Base-by-base conservation (phyloP, 805 yeast species). In the Starmerella apicola region DNA sequence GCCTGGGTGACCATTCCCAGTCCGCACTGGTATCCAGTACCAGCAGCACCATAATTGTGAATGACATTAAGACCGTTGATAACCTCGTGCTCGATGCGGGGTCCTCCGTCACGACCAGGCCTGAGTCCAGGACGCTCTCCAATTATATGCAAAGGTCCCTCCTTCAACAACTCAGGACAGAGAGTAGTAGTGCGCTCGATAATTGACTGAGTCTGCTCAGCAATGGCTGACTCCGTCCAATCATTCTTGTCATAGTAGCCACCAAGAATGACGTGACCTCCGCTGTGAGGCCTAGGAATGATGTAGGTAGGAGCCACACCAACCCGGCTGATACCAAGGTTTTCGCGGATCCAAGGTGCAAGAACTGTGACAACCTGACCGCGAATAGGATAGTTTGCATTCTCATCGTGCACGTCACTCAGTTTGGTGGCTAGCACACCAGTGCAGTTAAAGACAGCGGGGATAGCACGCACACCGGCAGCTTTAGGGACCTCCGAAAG, bases 1-100 rank as follows among this genome's bases (percentile, higher is more conserved):
- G 65, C 67, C 20, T 53, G 56, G 22, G 56, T 70, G 67, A 81
- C 74, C 55, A 74, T 66, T 1, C 84, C 86, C 44, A 68, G 71
- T 3, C 82, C 77, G 3, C 78, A 68, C 61, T 82, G 93, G 57
- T 72, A 80, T 0, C 91, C 91, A 19, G 81, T 73, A 23, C 84
- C 84, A 7, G 74, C 82, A 23, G 82, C 80, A 2, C 91, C 91
- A 51, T 78, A 78, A 57, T 78, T 76, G 54, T 82, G 93, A 18
- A 82, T 64, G 15, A 78, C 52, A 1, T 65, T 41, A 39, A 63
- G 61, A 2, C 68, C 72, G 9, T 58, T 62, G 9, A 51, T 42
- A 3, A 39, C 43, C 49, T 77, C 80, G 32, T 58, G 56, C 53
- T 79, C 91, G 32, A 82, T 71, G 38, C 93, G 65, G 5, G 71